Base-by-base conservation (phyloP, 257 asterid species). In the Jasminum sambac region DNA sequence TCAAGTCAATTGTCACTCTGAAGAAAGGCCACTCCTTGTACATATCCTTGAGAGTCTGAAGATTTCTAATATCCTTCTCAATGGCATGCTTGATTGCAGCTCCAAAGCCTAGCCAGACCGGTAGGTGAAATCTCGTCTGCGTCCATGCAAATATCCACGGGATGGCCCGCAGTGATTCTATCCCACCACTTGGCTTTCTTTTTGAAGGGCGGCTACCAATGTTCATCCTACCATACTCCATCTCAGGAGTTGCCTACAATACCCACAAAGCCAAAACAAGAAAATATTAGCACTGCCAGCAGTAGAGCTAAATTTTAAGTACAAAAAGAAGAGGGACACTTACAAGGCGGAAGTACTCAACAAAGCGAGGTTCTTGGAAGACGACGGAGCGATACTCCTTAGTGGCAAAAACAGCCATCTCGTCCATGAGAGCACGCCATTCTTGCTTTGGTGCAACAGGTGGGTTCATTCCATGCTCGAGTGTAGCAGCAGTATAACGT, bases 131-230 rank as follows among this genome's bases (percentile, higher is more conserved):
- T 60, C 98, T 86, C 5, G 98, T 92, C 72, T 92, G 98, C 1
- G 98, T 92, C 98, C 98, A 92, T n/a, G 98, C 98, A 67, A 92
- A 92, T 80, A 92, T 92, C 98, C 97, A 92, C 14, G 98, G 98
- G 77, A 92, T 92, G 57, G 97, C 98, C 70, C 98, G 77, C 19
- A 92, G 92, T 9, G 98, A 88, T 81, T 92, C 98, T 75, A 92
- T 92, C 58, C 97, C 98, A 40, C 98, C 98, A 61, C 97, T 92
- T 2, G 97, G 95, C 72, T 92, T 92, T 78, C 98, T 78, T 73
- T 92, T 92, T 1, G 98, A 75, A 1, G 97, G 98, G 76, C 96
- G 97, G 73, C 98, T 92, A 41, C 98, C 98, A 57, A 92, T 92
- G 81, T 90, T 92, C 98, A 92, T 92, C 68, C 98, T 83, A 44